Evolutionary conservation across 805 yeast genomes (phyloP).

Genomic region (Teunomyces pallodes): DNA sequence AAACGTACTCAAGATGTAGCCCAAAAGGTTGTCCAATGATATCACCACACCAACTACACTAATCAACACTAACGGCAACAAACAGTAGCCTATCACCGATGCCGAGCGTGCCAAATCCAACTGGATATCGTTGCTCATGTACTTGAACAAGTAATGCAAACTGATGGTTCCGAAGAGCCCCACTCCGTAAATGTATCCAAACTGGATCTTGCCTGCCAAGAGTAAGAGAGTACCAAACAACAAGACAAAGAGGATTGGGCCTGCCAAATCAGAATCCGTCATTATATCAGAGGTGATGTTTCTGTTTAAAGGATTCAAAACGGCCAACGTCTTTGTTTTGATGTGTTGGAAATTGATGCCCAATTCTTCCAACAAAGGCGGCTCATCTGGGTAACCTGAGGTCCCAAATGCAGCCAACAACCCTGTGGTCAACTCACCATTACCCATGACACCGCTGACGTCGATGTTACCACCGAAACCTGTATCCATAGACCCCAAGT

Average conservation of each 20-base stretch:
- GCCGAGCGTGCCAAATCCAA: slow-evolving; percentile 71
- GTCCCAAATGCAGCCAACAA: slow-evolving; percentile 90
- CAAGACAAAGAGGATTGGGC: slow-evolving; percentile 86
- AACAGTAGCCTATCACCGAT: slow-evolving; percentile 89
- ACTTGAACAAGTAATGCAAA: slow-evolving; percentile 77
- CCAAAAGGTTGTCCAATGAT: slow-evolving; percentile 68
- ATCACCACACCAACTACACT: slow-evolving; percentile 68
- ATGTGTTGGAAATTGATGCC: slow-evolving; percentile 93
- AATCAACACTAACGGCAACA: slow-evolving; percentile 80
- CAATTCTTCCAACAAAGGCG: slow-evolving; percentile 85
- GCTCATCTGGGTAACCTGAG: slow-evolving; percentile 92
- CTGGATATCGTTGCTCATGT: slow-evolving; percentile 72
- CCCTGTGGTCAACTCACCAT: slow-evolving; percentile 63
- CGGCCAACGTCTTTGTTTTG: slow-evolving; percentile 78
- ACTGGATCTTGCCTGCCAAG: slow-evolving; percentile 90
- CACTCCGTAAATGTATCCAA: slow-evolving; percentile 95
- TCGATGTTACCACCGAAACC: slow-evolving; percentile 35
- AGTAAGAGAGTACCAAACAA: slow-evolving; percentile 80
- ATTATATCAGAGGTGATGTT: slow-evolving; percentile 66
- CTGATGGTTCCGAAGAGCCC: slow-evolving; percentile 88
- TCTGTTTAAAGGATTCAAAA: slow-evolving; percentile 69
- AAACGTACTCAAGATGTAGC: slow-evolving; percentile 64
- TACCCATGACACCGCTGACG: slow-evolving; percentile 43
- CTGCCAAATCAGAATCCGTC: slow-evolving; percentile 91
- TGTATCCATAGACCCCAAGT: slow-evolving; percentile 39